Evolutionary conservation across 495 filamentous ascomycete species (phyloP).

Genomic region (Rhypophila decipiens): DNA sequence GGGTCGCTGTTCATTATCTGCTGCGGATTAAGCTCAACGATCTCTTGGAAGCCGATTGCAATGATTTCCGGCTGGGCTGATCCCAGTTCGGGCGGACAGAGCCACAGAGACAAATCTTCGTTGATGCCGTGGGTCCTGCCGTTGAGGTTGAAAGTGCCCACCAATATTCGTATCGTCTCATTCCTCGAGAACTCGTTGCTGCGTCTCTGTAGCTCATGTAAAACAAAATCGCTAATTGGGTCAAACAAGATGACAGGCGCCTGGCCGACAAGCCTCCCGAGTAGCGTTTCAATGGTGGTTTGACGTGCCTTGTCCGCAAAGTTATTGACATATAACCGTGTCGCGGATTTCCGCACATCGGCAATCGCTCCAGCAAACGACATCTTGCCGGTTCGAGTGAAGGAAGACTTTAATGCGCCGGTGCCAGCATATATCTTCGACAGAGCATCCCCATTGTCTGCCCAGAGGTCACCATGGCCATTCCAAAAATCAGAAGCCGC

Average conservation of each 20-base stretch:
- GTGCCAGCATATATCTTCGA: constrained; percentile 97
- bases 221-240: constrained; percentile 86
- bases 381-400: constrained; percentile 95
- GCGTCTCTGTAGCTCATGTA: constrained; percentile 60
- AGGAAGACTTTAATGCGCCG: constrained; percentile 90
- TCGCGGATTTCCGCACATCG: constrained; percentile 89
- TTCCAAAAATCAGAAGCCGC: constrained; percentile 78
- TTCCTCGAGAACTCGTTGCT: constrained; percentile 47
- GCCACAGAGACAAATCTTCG: constrained; percentile 78
- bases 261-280: constrained; percentile 81
- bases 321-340: constrained; percentile 92
- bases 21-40: constrained; percentile 91
- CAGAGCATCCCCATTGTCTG: constrained; percentile 94
- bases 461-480: constrained; percentile 87
- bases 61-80: constrained; percentile 66
- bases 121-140: constrained; percentile 69
- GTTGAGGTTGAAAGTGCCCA: constrained; percentile 93
- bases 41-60: constrained; percentile 92
- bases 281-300: constrained; percentile 85
- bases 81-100: constrained; percentile 53
- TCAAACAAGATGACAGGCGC: constrained; percentile 80
- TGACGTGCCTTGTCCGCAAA: constrained; percentile 91
- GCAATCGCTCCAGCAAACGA: constrained; percentile 89
- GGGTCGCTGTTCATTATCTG: constrained; percentile 99
- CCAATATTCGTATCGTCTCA: constrained; percentile 50